Conservation (phyloP, 768 basidiomycete species). For the Suillus variegatus region DNA sequence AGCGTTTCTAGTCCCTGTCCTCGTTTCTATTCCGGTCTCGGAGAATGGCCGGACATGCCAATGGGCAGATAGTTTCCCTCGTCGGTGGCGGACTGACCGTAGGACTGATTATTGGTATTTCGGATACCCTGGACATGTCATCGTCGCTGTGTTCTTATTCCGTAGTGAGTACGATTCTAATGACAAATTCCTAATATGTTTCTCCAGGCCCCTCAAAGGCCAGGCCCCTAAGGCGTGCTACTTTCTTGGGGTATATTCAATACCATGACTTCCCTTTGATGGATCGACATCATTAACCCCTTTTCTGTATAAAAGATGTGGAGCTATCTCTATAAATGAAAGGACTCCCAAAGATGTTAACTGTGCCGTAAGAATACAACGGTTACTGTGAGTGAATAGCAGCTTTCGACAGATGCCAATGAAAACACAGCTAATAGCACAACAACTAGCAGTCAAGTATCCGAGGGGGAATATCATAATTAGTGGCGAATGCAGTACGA, state of each 20-base stretch:
- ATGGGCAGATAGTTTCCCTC: neutral
- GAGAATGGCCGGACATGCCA: neutral
- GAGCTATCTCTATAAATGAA: slow-evolving; percentile 15
- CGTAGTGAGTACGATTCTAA: slow-evolving; percentile 10
- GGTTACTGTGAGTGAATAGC: slow-evolving; percentile 1
- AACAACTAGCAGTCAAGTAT: slow-evolving; percentile 10
- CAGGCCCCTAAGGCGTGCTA: slow-evolving; percentile 10
- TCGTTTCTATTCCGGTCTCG: slow-evolving; percentile 3
- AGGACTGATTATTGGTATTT: slow-evolving; percentile 12
- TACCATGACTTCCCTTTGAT: slow-evolving; percentile 4
- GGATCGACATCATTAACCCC: slow-evolving; percentile 8
- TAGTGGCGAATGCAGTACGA: slow-evolving; percentile 9
- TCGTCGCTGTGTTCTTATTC: neutral
- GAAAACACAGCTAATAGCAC: slow-evolving; percentile 6
- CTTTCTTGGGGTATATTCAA: slow-evolving; percentile 5
- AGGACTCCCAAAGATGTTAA: neutral
- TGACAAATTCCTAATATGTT: slow-evolving; percentile 7
- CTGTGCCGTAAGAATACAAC: slow-evolving; percentile 7
- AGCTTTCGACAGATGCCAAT: neutral
- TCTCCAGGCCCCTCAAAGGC: slow-evolving; percentile 4
- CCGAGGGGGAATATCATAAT: slow-evolving; percentile 5
- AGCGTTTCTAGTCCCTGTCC: slow-evolving; percentile 55
- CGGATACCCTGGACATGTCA: neutral
- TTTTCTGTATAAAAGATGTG: slow-evolving; percentile 11
- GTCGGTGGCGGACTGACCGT: slow-evolving; percentile 13